These are phyloP conservation scores for Vitis amurensis DNA, from an alignment of 164 flowering plant species.

Conservation along the genomic window DNA sequence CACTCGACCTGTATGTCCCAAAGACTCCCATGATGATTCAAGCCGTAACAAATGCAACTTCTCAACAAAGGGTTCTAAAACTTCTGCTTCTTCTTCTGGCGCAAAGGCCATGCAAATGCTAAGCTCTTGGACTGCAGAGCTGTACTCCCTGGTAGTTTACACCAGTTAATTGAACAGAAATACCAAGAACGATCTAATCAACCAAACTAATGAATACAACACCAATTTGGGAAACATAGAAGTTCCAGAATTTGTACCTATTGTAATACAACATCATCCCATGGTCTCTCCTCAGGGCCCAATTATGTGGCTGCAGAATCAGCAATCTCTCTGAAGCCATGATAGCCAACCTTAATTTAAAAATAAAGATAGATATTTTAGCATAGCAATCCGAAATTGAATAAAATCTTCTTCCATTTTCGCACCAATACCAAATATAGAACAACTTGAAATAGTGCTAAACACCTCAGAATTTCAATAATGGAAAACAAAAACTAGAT, in stretches of 20 bases:
- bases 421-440: too few relatives aligned
- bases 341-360: slow-evolving; percentile 51
- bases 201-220: background rate
- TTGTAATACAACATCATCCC: slow-evolving; percentile 71
- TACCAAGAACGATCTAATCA: background rate
- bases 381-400: too few relatives aligned
- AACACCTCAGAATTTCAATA: too few relatives aligned
- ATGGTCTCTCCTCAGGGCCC: slow-evolving; percentile 75
- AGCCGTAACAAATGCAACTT: slow-evolving; percentile 65
- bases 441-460: too few relatives aligned
- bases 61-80: slow-evolving; percentile 70
- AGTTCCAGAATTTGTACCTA: slow-evolving; percentile 28
- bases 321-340: slow-evolving; percentile 76
- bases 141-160: slow-evolving; percentile 42
- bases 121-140: slow-evolving; percentile 70
- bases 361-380: too few relatives aligned
- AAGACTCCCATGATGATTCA: slow-evolving; percentile 62
- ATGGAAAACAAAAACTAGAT: too few relatives aligned
- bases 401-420: too few relatives aligned
- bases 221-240: background rate
- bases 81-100: slow-evolving; percentile 67
- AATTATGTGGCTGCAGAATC: slow-evolving; percentile 73
- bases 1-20: slow-evolving; percentile 38
- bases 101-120: slow-evolving; percentile 88
- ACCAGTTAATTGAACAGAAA: background rate